A percentile compares a stretch with the other conserved stretches of the same genome.
Conservation (phyloP, 441 rosid species). For the Pelargonium hybrid region DNA sequence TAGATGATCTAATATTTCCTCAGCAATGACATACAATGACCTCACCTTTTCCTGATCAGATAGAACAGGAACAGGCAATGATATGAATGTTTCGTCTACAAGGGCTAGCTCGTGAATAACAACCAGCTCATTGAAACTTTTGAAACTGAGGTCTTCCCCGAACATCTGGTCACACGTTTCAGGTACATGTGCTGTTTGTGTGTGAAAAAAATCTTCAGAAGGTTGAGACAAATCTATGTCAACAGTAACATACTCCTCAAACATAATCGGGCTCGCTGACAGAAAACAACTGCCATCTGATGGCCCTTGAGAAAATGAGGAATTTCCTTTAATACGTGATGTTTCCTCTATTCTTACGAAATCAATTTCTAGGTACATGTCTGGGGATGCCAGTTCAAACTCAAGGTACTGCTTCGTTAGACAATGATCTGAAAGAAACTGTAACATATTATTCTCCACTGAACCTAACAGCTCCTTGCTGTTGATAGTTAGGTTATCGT, state of each 20-base stretch:
- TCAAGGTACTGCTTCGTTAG: constrained; percentile 32
- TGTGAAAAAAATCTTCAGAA: constrained; percentile 35
- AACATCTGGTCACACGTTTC: constrained; percentile 40
- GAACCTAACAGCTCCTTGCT: constrained; percentile 39
- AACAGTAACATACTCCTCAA: constrained; percentile 53
- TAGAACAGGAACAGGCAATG: constrained; percentile 66
- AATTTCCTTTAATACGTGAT: constrained; percentile 20
- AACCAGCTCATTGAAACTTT: constrained; percentile 58
- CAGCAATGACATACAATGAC: constrained; percentile 34
- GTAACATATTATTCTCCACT: constrained; percentile 28
- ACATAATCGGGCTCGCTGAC: constrained; percentile 23
- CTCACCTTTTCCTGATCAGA: constrained; percentile 32
- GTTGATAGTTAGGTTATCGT: constrained; percentile 24
- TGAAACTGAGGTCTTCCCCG: constrained; percentile 50
- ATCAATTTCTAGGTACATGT: constrained; percentile 30
- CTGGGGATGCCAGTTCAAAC: constrained; percentile 29
- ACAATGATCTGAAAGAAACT: constrained; percentile 42
- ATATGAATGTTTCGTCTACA: constrained; percentile 62
- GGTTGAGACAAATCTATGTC: constrained; percentile 38
- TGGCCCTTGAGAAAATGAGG: constrained; percentile 24
- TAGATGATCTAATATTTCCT: constrained; percentile 35
- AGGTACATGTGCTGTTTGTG: constrained; percentile 30
- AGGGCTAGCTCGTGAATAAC: constrained; percentile 63
- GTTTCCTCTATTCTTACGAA: constrained; percentile 38
- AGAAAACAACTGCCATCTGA: constrained; percentile 23